These are phyloP conservation scores for Aureobasidium vineae DNA, from an alignment of 2,329 filamentous ascomycete genomes.

Conservation along the genomic window DNA sequence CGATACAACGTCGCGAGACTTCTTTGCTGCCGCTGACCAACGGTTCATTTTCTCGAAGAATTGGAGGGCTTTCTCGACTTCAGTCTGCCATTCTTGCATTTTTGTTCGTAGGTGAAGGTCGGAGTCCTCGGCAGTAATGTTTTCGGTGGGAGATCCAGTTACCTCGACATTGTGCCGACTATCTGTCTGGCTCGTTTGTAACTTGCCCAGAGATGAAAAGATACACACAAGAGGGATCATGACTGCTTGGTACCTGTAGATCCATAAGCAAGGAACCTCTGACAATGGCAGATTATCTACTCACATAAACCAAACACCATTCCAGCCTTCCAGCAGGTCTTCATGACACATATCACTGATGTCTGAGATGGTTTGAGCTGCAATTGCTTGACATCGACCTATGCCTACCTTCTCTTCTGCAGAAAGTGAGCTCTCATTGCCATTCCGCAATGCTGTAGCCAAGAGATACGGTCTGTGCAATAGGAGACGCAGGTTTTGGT, in stretches of 20 bases:
- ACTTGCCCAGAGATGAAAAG: slow-evolving; percentile 46
- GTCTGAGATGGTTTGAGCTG: slow-evolving; percentile 68
- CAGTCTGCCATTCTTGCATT: slow-evolving; percentile 43
- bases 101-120: slow-evolving; percentile 30
- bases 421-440: slow-evolving; percentile 52
- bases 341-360: slow-evolving; percentile 68
- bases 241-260: slow-evolving; percentile 62
- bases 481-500: slow-evolving; percentile 73
- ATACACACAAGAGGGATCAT: slow-evolving; percentile 76
- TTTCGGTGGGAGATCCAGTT: no score
- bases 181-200: not conserved
- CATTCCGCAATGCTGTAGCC: slow-evolving; percentile 57
- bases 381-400: slow-evolving; percentile 66
- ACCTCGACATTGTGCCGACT: no score
- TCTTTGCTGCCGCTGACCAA: slow-evolving; percentile 48
- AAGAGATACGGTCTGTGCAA: slow-evolving; percentile 71
- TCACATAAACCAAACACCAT: slow-evolving; percentile 71
- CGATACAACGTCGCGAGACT: slow-evolving; percentile 45
- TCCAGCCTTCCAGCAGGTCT: slow-evolving; percentile 77
- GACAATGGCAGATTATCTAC: not conserved
- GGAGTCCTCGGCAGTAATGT: not conserved
- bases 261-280: not conserved
- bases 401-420: slow-evolving; percentile 67
- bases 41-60: slow-evolving; percentile 47
- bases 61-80: slow-evolving; percentile 44